Conservation (phyloP, 129 eudicot species). For the Flaveria brownii region DNA sequence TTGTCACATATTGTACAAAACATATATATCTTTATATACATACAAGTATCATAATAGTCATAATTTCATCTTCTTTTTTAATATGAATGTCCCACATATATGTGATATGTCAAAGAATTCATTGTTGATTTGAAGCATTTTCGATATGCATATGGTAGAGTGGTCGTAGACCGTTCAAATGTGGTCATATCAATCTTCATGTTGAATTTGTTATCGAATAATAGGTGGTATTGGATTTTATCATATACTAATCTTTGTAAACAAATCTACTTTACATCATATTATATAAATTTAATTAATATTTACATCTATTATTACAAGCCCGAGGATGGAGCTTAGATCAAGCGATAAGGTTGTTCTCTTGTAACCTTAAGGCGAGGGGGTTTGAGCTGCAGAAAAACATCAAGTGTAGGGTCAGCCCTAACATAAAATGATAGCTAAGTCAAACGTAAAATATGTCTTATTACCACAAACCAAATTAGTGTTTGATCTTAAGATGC, state of each 20-base stretch:
- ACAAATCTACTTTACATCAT: not conserved
- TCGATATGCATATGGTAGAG: not conserved
- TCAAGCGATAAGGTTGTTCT: no score
- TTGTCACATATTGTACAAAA: conserved; percentile 15
- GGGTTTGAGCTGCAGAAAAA: no score
- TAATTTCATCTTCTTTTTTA: conserved; percentile 20
- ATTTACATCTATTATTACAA: no score
- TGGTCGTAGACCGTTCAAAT: conserved; percentile 17
- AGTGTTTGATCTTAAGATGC: not conserved
- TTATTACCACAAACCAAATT: no score
- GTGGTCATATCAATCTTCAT: conserved; percentile 4
- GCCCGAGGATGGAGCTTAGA: no score
- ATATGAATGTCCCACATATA: conserved; percentile 24
- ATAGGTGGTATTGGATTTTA: not conserved
- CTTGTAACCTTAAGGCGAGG: no score
- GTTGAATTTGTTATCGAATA: not conserved
- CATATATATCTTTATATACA: not conserved
- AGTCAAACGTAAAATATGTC: no score
- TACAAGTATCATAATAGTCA: conserved; percentile 20
- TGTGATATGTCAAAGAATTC: conserved; percentile 11
- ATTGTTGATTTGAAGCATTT: conserved; percentile 7
- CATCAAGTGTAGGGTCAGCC: no score
- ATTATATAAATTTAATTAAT: not conserved
- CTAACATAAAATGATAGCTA: no score
- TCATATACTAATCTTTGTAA: not conserved